Percentiles rank a stretch among this genome's conserved stretches.
phyloP scores from a whole-genome alignment of 2,329 filamentous ascomycete genomes.

The Ascomycota sp. region DNA sequence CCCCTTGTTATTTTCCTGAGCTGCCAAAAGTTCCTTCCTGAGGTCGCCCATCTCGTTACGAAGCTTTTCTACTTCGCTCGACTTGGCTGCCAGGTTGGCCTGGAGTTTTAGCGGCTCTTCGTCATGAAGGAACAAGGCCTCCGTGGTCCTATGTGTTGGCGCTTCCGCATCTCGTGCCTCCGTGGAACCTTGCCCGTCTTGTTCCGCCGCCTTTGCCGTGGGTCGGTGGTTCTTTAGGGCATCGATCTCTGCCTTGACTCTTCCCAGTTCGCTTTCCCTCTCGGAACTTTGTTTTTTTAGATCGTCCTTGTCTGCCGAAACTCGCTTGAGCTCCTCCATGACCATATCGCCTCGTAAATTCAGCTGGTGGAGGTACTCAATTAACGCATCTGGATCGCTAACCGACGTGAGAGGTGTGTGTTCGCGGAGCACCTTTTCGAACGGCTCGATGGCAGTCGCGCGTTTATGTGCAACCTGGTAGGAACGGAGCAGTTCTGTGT shows the following conservation, averaged over 20 bases:
- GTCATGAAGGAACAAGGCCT: constrained; percentile 86
- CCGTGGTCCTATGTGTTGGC: constrained; percentile 14
- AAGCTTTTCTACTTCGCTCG: constrained; percentile 50
- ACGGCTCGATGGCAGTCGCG: constrained; percentile 74
- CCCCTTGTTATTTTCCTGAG: constrained; percentile 49
- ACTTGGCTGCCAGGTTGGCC: constrained; percentile 47
- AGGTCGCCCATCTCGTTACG: constrained; percentile 47
- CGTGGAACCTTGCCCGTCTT: constrained; percentile 6
- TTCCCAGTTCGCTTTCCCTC: constrained; percentile 39
- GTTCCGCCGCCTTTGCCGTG: background rate
- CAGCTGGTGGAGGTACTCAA: constrained; percentile 78
- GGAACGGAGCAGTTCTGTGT: constrained; percentile 62
- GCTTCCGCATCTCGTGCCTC: constrained; percentile 15
- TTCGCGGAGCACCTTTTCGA: constrained; percentile 78
- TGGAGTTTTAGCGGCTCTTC: constrained; percentile 71
- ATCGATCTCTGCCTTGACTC: constrained; percentile 43
- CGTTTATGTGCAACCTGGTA: constrained; percentile 82
- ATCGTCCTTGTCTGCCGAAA: constrained; percentile 63
- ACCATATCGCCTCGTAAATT: constrained; percentile 81
- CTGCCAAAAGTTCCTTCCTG: constrained; percentile 48
- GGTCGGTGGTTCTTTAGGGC: constrained; percentile 18
- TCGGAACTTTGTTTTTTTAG: constrained; percentile 60
- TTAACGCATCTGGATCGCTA: constrained; percentile 59
- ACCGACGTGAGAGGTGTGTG: constrained; percentile 85
- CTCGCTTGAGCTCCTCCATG: constrained; percentile 76